Percentiles rank a stretch among this genome's conserved stretches.
These are phyloP conservation scores for Herpetomonas muscarum DNA, from an alignment of 208 protist species.

Conservation along the genomic window DNA sequence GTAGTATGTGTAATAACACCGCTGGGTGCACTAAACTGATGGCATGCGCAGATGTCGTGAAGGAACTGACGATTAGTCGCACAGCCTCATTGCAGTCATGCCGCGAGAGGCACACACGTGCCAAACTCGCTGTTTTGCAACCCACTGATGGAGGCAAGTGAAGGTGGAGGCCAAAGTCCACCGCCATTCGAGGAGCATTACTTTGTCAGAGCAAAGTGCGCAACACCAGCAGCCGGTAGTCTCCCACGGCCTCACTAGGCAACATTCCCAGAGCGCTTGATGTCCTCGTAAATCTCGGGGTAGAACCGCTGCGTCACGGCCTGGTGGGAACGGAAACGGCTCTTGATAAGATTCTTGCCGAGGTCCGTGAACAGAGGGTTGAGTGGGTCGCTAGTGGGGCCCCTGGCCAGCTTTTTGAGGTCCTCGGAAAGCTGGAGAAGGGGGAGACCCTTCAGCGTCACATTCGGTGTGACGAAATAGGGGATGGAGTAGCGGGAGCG, in stretches of 20 bases:
- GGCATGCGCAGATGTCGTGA: no score
- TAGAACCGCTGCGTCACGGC: slow-evolving; percentile 1
- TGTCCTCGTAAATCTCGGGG: not conserved
- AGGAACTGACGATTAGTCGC: no score
- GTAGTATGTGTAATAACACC: no score
- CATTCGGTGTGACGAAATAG: slow-evolving; percentile 9
- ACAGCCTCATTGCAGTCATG: no score
- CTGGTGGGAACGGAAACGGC: not conserved
- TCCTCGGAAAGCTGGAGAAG: not conserved
- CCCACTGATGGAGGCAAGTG: no score
- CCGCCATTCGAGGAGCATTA: not conserved
- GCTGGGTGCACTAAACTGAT: no score
- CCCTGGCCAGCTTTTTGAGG: slow-evolving; percentile 5
- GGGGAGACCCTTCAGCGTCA: slow-evolving; percentile 1
- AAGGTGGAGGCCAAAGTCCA: no score
- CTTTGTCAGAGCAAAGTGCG: not conserved
- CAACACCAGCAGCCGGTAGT: not conserved
- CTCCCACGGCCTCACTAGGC: not conserved
- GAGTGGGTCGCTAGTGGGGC: slow-evolving; percentile 5
- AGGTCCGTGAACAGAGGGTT: not conserved
- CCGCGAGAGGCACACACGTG: no score
- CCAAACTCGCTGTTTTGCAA: no score
- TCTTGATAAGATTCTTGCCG: not conserved
- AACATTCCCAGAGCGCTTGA: not conserved
- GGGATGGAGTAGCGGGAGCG: slow-evolving; percentile 13